A percentile compares a stretch with the other conserved stretches of the same genome.
Conservation (phyloP, 2,329 filamentous ascomycete species). For the Calonectria pauciramosa region DNA sequence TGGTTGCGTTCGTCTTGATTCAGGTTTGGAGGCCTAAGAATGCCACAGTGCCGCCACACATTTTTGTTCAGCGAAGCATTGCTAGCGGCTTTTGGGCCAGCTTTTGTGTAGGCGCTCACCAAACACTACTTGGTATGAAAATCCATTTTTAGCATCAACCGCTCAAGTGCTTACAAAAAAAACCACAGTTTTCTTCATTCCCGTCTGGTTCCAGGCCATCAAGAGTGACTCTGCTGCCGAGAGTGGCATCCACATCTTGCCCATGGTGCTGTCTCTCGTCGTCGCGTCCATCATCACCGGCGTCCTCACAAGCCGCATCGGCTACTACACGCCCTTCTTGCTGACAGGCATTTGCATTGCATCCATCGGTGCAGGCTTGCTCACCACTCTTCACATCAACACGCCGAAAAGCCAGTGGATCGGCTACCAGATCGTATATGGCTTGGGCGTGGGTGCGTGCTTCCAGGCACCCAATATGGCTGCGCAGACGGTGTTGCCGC, state of each 20-base stretch:
- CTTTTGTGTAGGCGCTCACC: constrained; percentile 45
- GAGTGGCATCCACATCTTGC: constrained; percentile 45
- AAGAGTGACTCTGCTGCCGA: constrained; percentile 44
- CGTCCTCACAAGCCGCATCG: constrained; percentile 46
- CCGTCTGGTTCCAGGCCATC: constrained; percentile 65
- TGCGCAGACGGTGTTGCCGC: constrained; percentile 59
- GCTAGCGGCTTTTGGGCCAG: constrained; percentile 49
- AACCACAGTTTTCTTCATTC: constrained; percentile 53
- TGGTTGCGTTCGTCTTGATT: constrained; percentile 57
- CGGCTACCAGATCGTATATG: constrained; percentile 55
- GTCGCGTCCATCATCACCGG: constrained; percentile 46
- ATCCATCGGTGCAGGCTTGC: constrained; percentile 55
- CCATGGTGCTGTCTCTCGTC: constrained; percentile 48
- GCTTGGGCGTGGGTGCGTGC: constrained; percentile 57
- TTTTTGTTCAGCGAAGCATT: constrained; percentile 58
- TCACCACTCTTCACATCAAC: constrained; percentile 53
- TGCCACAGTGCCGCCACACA: constrained; percentile 57
- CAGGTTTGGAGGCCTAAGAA: constrained; percentile 52
- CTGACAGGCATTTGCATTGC: constrained; percentile 50
- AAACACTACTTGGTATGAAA: constrained; percentile 34
- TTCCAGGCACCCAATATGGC: constrained; percentile 62
- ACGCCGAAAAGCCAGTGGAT: constrained; percentile 42
- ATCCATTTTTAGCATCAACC: not conserved
- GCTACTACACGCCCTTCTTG: constrained; percentile 60
- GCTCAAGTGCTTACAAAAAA: not conserved